Evolutionary conservation across 2,329 filamentous ascomycete genomes (phyloP).

Genomic region (Thielaviopsis musarum): DNA sequence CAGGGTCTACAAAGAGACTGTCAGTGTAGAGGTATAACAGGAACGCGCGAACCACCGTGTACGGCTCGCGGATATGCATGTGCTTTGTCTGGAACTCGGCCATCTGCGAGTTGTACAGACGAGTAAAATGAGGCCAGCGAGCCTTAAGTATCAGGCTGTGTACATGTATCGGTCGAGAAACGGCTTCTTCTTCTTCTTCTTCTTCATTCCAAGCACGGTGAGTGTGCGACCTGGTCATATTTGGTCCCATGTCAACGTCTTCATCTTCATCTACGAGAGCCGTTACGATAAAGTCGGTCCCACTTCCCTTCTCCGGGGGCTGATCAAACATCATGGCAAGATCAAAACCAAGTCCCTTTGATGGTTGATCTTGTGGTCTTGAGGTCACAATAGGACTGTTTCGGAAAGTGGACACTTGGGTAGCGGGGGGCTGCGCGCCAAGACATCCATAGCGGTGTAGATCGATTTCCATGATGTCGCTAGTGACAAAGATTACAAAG

Average conservation of each 20-base stretch:
- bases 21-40: slow-evolving; percentile 95
- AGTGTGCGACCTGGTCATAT: slow-evolving; percentile 24
- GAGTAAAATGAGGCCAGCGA: slow-evolving; percentile 90
- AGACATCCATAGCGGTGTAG: slow-evolving; percentile 80
- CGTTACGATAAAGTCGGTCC: slow-evolving; percentile 81
- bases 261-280: slow-evolving; percentile 66
- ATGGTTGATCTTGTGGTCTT: slow-evolving; percentile 25
- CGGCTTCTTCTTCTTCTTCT: slow-evolving; percentile 40
- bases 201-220: slow-evolving; percentile 42
- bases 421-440: slow-evolving; percentile 51
- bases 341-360: slow-evolving; percentile 63
- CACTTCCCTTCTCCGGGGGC: slow-evolving; percentile 66
- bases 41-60: slow-evolving; percentile 84
- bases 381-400: slow-evolving; percentile 21
- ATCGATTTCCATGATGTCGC: slow-evolving; percentile 87
- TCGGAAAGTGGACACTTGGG: slow-evolving; percentile 34
- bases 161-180: slow-evolving; percentile 77
- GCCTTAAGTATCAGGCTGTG: slow-evolving; percentile 89
- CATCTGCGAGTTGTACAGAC: slow-evolving; percentile 88
- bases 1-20: slow-evolving; percentile 50
- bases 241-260: slow-evolving; percentile 41
- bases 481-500: slow-evolving; percentile 13
- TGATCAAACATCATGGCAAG: slow-evolving; percentile 77
- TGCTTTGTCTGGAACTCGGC: slow-evolving; percentile 91
- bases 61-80: slow-evolving; percentile 96